Evolutionary conservation across 805 yeast genomes (phyloP), one percentile per base, ranked within the genome.

Genomic region (Naumovozyma dairenensis): DNA sequence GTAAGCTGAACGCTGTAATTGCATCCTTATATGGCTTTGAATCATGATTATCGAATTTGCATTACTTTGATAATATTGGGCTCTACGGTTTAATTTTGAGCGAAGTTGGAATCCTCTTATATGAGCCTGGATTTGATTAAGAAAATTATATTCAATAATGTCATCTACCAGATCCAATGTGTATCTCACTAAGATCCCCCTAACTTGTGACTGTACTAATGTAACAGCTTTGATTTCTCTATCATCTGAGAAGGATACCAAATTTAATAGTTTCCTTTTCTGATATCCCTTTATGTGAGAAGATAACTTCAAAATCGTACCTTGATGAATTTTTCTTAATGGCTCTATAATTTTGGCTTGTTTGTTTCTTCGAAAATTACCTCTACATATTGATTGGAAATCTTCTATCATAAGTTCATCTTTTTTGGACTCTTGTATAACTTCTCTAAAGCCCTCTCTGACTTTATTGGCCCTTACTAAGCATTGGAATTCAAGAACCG

Each of bases 21-120:
- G 65, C 21, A 85, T 77, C 36, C 86, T 71, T 36, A 89, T 68
- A 25, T 65, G 64, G 31, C 85, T 77, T 60, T 92, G 98, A 13
- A 87, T 72, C 47, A 66, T 71, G 40, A 84, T 64, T 12, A 92
- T 72, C 25, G 71, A 66, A n/a, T 65, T 68, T 25, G 71, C 51
- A 46, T 83, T 76, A 4, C 56, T 52, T 13, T 52, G 51, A 58
- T 84, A 89, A 59, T 75, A 67, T 1, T 53, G 52, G 42, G 60
- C 54, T 33, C 55, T 50, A 2, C 56, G 54, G 4, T 41, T 40
- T 10, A 67, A 40, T 5, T 53, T 45, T 2, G 44, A 41, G 39
- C 87, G 65, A 4, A 66, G 36, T 0, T 53, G 30, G 13, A 37
- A 48, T 7, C 82, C 85, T 45, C 81, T 66, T 2, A 69, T 49